Conservation (phyloP, 139 green algal species). For the Chlamydomonas urium region DNA sequence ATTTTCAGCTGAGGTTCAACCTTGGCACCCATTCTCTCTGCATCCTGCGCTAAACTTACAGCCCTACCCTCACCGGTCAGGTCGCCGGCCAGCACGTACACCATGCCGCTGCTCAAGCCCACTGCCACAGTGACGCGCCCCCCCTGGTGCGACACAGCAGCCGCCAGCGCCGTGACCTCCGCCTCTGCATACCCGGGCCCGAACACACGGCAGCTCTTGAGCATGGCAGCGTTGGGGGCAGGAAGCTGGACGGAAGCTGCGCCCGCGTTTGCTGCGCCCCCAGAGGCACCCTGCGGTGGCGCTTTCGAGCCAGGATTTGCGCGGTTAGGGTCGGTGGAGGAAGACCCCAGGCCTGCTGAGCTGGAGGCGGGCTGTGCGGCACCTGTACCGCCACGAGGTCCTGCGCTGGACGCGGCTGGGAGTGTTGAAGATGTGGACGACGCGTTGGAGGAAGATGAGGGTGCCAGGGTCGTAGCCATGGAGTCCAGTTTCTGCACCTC, state of each 20-base stretch:
- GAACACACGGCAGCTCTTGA: conserved; percentile 28
- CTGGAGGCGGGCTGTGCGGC: too few species aligned
- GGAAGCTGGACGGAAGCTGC: neutral
- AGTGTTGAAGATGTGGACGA: too few species aligned
- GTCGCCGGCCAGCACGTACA: conserved; percentile 41
- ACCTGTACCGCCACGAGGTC: too few species aligned
- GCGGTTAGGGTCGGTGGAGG: too few species aligned
- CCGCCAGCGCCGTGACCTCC: conserved; percentile 42
- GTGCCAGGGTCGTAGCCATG: neutral
- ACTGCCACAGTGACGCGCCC: conserved; percentile 25
- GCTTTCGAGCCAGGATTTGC: too few species aligned
- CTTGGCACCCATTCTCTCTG: too few species aligned
- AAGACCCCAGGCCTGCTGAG: too few species aligned
- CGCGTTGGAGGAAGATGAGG: neutral
- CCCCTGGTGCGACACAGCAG: conserved; percentile 15
- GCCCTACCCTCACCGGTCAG: conserved; percentile 11
- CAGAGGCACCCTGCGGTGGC: too few species aligned
- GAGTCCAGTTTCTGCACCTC: conserved; percentile 18
- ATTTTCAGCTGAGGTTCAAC: too few species aligned
- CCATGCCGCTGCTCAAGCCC: conserved; percentile 32
- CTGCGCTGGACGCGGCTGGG: too few species aligned
- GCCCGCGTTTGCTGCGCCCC: neutral
- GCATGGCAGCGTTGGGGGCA: neutral
- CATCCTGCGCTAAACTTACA: too few species aligned
- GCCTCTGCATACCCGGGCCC: conserved; percentile 47